A percentile compares a stretch with the other conserved stretches of the same genome.
These are phyloP conservation scores for Xylariaceae sp. DNA, from an alignment of 2,329 filamentous ascomycete species.

Conservation along the genomic window DNA sequence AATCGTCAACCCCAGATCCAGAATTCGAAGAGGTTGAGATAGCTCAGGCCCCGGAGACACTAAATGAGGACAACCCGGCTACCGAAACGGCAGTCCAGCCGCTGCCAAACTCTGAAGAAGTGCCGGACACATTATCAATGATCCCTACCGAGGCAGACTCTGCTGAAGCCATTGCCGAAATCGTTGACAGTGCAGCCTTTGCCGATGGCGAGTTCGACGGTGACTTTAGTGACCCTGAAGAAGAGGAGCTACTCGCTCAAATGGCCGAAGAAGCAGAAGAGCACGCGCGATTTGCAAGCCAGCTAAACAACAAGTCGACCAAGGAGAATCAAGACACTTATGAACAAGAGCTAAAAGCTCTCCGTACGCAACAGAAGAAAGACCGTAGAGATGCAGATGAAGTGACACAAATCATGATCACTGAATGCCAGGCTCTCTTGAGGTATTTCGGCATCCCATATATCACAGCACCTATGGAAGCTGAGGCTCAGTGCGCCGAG, in stretches of 20 bases:
- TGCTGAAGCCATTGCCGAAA: constrained; percentile 8
- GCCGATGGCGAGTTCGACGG: constrained; percentile 60
- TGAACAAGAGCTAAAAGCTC: constrained; percentile 78
- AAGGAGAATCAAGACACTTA: constrained; percentile 72
- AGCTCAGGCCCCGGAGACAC: constrained; percentile 23
- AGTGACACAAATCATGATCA: constrained; percentile 92
- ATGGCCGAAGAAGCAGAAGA: constrained; percentile 90
- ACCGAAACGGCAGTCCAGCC: constrained; percentile 5
- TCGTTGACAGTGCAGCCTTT: constrained; percentile 36
- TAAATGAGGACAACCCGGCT: constrained; percentile 6
- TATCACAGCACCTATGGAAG: constrained; percentile 97
- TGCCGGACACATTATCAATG: constrained; percentile 13
- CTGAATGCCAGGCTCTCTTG: constrained; percentile 88
- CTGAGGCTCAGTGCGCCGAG: constrained; percentile 94
- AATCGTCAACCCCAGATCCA: constrained; percentile 25
- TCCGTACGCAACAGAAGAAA: constrained; percentile 93
- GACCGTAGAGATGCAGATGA: constrained; percentile 95
- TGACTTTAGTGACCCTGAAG: constrained; percentile 80
- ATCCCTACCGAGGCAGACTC: constrained; percentile 3
- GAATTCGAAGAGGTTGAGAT: constrained; percentile 32
- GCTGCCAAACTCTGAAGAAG: constrained; percentile 24
- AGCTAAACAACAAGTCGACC: constrained; percentile 72
- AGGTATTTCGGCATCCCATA: constrained; percentile 91
- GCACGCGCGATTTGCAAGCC: constrained; percentile 86
- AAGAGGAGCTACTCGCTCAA: constrained; percentile 81